These are phyloP conservation scores for Ascobolus immersus DNA, from an alignment of 495 filamentous ascomycete genomes.

Conservation along the genomic window DNA sequence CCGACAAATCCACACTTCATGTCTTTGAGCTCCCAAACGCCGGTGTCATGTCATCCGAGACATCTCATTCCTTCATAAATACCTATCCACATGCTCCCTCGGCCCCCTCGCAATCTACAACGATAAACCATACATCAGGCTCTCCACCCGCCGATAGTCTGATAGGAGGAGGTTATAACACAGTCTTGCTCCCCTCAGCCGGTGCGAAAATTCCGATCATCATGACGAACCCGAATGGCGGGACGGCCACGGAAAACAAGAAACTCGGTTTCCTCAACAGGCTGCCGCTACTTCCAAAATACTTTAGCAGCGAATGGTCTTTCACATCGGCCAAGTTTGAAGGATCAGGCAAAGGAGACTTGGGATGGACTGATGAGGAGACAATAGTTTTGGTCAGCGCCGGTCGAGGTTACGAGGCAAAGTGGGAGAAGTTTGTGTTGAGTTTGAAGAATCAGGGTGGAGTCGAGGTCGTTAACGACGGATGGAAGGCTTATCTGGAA, in stretches of 20 bases:
- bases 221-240: constrained; percentile 13
- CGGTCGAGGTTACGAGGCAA: constrained; percentile 11
- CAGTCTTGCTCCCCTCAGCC: too few species aligned
- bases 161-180: too few species aligned
- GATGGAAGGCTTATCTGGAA: too few species aligned
- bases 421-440: constrained; percentile 17
- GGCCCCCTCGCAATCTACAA: too few species aligned
- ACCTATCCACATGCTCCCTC: too few species aligned
- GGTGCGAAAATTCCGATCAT: constrained; percentile 16
- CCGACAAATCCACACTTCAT: constrained; percentile 85
- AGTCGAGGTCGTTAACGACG: constrained; percentile 11
- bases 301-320: constrained; percentile 16
- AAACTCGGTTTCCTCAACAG: constrained; percentile 13
- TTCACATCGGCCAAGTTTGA: constrained; percentile 15
- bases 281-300: constrained; percentile 14
- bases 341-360: constrained; percentile 11
- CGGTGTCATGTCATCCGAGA: too few species aligned
- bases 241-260: constrained; percentile 10
- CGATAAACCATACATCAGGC: constrained; percentile 6
- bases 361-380: constrained; percentile 14
- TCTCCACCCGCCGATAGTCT: constrained; percentile 15
- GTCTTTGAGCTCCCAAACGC: constrained; percentile 51
- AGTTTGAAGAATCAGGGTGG: constrained; percentile 11
- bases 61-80: too few species aligned
- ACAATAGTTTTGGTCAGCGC: constrained; percentile 11